Percentiles rank a stretch among this genome's conserved stretches.
Evolutionary conservation across 139 green algal genomes (phyloP).

Genomic region (Picochlorum sp.): DNA sequence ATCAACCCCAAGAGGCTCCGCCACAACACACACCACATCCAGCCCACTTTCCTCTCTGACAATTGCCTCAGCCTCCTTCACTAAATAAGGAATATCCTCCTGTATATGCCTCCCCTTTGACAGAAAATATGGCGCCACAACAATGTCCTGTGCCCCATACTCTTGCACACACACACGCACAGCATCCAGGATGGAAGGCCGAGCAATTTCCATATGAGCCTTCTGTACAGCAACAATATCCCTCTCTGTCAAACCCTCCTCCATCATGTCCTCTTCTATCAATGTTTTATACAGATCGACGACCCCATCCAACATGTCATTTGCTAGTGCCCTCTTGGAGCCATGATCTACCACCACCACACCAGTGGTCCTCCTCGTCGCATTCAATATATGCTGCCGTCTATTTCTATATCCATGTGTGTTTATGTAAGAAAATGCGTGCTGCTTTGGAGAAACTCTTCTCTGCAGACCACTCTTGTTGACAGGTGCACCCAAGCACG

Average conservation of each 20-base stretch:
- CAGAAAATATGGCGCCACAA: slow-evolving; percentile 85
- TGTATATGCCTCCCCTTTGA: slow-evolving; percentile 71
- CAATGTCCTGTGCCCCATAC: slow-evolving; percentile 41
- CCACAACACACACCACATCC: slow-evolving; percentile 48
- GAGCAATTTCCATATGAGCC: slow-evolving; percentile 88
- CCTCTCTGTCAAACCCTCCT: slow-evolving; percentile 50
- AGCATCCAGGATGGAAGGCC: slow-evolving; percentile 68
- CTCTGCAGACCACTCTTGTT: too few species aligned
- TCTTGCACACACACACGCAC: slow-evolving; percentile 35
- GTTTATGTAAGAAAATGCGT: too few species aligned
- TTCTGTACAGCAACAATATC: slow-evolving; percentile 1
- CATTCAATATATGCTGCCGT: neutral
- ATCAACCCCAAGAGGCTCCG: slow-evolving; percentile 71
- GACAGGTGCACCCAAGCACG: too few species aligned
- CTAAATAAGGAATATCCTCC: slow-evolving; percentile 75
- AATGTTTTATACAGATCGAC: slow-evolving; percentile 2
- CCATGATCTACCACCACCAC: slow-evolving; percentile 91
- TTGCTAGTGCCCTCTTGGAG: slow-evolving; percentile 61
- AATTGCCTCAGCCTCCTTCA: slow-evolving; percentile 41
- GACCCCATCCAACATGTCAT: slow-evolving; percentile 76
- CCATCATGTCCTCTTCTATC: slow-evolving; percentile 23
- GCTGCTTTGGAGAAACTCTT: too few species aligned
- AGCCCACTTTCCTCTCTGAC: slow-evolving; percentile 18
- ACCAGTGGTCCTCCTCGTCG: slow-evolving; percentile 18
- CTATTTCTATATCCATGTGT: too few species aligned